Conservation (phyloP, 495 filamentous ascomycete species). For the Talaromyces trachyspermus region DNA sequence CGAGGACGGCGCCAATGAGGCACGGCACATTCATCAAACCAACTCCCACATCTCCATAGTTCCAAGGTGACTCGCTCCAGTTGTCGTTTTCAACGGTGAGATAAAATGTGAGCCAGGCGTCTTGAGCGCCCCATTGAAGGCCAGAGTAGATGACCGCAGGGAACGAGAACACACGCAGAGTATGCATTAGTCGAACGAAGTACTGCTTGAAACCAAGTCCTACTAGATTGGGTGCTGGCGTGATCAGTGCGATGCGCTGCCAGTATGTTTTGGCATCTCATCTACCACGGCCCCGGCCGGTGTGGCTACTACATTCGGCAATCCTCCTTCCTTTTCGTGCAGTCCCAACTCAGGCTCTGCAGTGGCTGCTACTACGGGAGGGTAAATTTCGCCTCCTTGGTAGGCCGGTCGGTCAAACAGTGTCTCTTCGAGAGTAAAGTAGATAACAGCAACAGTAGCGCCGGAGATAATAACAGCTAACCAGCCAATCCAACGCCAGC, state of each 20-base stretch:
- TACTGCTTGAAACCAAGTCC: slow-evolving; percentile 24
- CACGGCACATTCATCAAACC: slow-evolving; percentile 30
- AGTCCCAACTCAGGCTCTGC: slow-evolving; percentile 11
- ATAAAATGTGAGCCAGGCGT: slow-evolving; percentile 33
- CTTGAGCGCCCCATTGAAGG: slow-evolving; percentile 30
- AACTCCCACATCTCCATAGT: slow-evolving; percentile 23
- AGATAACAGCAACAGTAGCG: slow-evolving; percentile 15
- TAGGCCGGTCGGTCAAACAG: slow-evolving; percentile 17
- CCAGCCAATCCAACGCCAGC: slow-evolving; percentile 29
- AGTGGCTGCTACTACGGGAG: not conserved
- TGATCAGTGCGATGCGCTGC: slow-evolving; percentile 24
- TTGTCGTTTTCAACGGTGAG: slow-evolving; percentile 28
- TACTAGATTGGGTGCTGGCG: slow-evolving; percentile 18
- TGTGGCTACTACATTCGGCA: not conserved
- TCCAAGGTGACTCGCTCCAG: slow-evolving; percentile 23
- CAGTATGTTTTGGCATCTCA: slow-evolving; percentile 18
- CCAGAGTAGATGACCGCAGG: slow-evolving; percentile 26
- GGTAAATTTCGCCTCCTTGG: not conserved
- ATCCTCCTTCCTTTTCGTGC: not conserved
- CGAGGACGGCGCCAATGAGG: slow-evolving; percentile 24
- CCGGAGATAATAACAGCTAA: slow-evolving; percentile 22
- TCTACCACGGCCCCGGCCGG: not conserved
- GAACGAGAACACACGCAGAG: slow-evolving; percentile 25
- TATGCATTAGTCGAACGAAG: slow-evolving; percentile 16
- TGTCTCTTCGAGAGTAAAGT: slow-evolving; percentile 22